These are phyloP conservation scores for Allium fistulosum DNA, from an alignment of 106 monocot species.

Conservation along the genomic window DNA sequence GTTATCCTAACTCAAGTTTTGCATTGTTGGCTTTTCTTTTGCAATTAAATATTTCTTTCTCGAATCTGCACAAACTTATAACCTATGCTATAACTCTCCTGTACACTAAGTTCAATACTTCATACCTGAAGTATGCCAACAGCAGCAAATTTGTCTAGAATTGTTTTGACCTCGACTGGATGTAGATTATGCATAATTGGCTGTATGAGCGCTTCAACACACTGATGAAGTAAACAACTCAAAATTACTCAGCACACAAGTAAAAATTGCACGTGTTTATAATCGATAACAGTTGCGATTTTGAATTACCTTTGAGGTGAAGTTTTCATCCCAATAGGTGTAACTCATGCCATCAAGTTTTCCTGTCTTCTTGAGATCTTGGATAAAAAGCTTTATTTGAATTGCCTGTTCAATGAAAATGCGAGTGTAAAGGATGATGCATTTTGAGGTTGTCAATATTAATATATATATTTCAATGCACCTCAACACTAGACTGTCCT, in stretches of 20 bases:
- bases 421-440: background rate
- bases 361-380: slow-evolving; percentile 57
- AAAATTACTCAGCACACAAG: background rate
- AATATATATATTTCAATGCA: background rate
- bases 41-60: too few species aligned
- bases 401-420: slow-evolving; percentile 39
- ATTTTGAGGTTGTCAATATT: background rate
- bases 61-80: background rate
- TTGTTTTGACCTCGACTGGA: slow-evolving; percentile 57
- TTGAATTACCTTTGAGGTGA: slow-evolving; percentile 64
- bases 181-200: slow-evolving; percentile 48
- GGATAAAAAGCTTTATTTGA: slow-evolving; percentile 61
- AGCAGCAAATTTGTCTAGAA: slow-evolving; percentile 87
- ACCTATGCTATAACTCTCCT: background rate
- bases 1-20: too few species aligned
- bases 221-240: slow-evolving; percentile 22
- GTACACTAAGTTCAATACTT: background rate
- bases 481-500: slow-evolving; percentile 44
- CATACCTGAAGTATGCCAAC: slow-evolving; percentile 87
- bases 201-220: slow-evolving; percentile 64
- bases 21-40: too few species aligned
- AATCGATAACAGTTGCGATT: background rate
- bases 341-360: slow-evolving; percentile 52
- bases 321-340: slow-evolving; percentile 94
- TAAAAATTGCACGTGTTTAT: background rate